Conservation (phyloP, 805 yeast genomes). For the Sugiyamaella chiloensis region DNA sequence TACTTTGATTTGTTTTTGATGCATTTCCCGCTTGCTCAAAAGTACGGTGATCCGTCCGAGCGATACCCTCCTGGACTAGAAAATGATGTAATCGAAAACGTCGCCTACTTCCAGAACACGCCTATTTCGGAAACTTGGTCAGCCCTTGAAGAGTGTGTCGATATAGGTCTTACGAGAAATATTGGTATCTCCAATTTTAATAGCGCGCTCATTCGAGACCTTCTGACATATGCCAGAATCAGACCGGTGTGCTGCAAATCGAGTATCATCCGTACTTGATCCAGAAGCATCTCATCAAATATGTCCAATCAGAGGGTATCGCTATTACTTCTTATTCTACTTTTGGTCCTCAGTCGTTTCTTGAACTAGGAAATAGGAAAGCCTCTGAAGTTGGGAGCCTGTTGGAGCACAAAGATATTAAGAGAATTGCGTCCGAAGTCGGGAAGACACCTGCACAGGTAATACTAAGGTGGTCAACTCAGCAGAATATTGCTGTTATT, state of each 20-base stretch:
- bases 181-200: slow-evolving; percentile 81
- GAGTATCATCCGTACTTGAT: slow-evolving; percentile 92
- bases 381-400: slow-evolving; percentile 54
- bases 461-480: slow-evolving; percentile 80
- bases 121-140: slow-evolving; percentile 73
- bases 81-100: slow-evolving; percentile 48
- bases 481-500: slow-evolving; percentile 70
- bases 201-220: slow-evolving; percentile 62
- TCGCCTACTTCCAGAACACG: slow-evolving; percentile 53
- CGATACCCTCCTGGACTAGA: slow-evolving; percentile 77
- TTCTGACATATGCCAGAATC: slow-evolving; percentile 64
- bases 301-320: slow-evolving; percentile 54
- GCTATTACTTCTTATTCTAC: slow-evolving; percentile 78
- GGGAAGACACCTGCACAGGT: slow-evolving; percentile 63
- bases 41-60: slow-evolving; percentile 73
- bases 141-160: slow-evolving; percentile 67
- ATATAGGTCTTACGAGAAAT: slow-evolving; percentile 63
- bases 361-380: slow-evolving; percentile 55
- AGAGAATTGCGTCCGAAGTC: slow-evolving; percentile 52
- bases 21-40: slow-evolving; percentile 87
- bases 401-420: slow-evolving; percentile 54
- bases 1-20: slow-evolving; percentile 81
- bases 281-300: slow-evolving; percentile 62
- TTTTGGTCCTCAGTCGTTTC: slow-evolving; percentile 79
- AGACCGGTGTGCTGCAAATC: slow-evolving; percentile 80